A percentile compares a stretch with the other conserved stretches of the same genome.
Conservation (phyloP, 164 flowering plant genomes). For the Tinospora cordifolia region DNA sequence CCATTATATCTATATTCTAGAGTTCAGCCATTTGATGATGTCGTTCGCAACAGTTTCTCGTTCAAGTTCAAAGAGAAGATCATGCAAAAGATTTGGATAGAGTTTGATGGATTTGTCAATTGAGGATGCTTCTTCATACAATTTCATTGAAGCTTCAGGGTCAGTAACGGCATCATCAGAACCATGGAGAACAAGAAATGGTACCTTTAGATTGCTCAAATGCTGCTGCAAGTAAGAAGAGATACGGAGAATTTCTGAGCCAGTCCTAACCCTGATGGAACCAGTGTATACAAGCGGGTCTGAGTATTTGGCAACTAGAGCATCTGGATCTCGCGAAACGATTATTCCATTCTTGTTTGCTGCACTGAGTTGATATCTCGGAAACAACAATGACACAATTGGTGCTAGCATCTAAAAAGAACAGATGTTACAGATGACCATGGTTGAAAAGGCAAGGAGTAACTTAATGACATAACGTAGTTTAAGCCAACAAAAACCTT, state of each 20-base stretch:
- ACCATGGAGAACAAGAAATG: constrained; percentile 22
- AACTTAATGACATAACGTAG: not conserved
- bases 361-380: constrained; percentile 17
- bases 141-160: constrained; percentile 12
- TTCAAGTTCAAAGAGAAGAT: constrained; percentile 22
- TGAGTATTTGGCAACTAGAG: constrained; percentile 17
- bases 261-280: constrained; percentile 18
- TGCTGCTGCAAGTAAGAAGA: constrained; percentile 18
- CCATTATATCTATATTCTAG: constrained; percentile 5
- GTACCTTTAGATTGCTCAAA: constrained; percentile 9
- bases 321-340: constrained; percentile 20
- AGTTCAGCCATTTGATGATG: constrained; percentile 23
- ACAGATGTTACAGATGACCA: not conserved
- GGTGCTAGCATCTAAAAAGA: constrained; percentile 15
- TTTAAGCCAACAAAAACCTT: not conserved
- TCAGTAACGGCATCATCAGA: constrained; percentile 17
- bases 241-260: constrained; percentile 15
- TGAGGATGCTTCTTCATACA: constrained; percentile 14
- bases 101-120: constrained; percentile 19
- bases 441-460: not conserved
- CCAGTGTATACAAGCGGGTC: constrained; percentile 21
- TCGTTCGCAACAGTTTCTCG: constrained; percentile 13
- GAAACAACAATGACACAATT: constrained; percentile 16
- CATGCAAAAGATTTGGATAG: constrained; percentile 17
- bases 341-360: constrained; percentile 19